Percentiles rank a stretch among this genome's conserved stretches.
Conservation (phyloP, 768 basidiomycete species). For the Tricholoma terreum region DNA sequence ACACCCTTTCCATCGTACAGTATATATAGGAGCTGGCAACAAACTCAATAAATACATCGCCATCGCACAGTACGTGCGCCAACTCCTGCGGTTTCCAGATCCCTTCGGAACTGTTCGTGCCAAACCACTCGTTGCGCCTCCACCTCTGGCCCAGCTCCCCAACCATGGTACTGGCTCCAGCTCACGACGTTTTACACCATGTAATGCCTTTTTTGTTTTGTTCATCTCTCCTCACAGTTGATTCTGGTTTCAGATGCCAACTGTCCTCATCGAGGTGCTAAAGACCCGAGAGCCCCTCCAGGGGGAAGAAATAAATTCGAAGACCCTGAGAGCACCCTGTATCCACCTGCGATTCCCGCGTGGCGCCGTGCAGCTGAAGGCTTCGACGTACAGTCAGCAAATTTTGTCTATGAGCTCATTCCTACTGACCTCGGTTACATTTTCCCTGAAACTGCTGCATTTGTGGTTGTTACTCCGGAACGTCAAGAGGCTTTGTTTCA, state of each 20-base stretch:
- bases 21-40: not conserved
- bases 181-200: not conserved
- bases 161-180: too few relatives aligned
- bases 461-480: not conserved
- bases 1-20: not conserved
- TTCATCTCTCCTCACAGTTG: too few relatives aligned
- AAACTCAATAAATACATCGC: not conserved
- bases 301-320: constrained; percentile 7
- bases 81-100: not conserved
- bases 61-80: not conserved
- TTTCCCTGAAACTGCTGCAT: not conserved
- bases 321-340: constrained; percentile 1
- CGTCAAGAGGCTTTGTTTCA: not conserved
- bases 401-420: not conserved
- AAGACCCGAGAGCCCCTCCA: not conserved
- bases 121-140: not conserved
- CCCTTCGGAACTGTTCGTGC: not conserved
- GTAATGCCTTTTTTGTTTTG: not conserved
- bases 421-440: not conserved
- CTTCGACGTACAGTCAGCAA: not conserved
- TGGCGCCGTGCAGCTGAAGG: constrained; percentile 2
- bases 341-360: constrained; percentile 4
- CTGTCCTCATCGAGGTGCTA: not conserved
- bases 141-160: not conserved
- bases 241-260: not conserved